phyloP scores from a whole-genome alignment of 78 protist species.

The Parvularia atlantis region DNA sequence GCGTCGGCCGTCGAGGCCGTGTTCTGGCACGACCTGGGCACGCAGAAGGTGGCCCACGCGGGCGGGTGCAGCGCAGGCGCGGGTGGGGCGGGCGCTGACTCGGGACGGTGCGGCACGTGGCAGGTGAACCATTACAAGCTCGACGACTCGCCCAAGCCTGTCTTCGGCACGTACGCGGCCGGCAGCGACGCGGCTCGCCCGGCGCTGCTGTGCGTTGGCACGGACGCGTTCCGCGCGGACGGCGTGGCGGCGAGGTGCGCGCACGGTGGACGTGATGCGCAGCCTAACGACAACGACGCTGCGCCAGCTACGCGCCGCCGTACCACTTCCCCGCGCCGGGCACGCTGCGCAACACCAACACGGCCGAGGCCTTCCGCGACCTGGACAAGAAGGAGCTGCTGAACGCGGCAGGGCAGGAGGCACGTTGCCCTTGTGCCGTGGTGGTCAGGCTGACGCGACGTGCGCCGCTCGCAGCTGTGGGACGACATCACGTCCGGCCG shows the following conservation, averaged over 20 bases:
- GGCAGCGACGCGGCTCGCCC: background rate
- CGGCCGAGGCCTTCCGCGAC: background rate
- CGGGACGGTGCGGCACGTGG: too few relatives aligned
- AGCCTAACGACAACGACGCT: background rate
- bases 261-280: background rate
- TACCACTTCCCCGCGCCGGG: conserved; percentile 11
- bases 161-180: background rate
- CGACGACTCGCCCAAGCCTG: background rate
- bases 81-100: too few relatives aligned
- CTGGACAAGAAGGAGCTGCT: conserved; percentile 9
- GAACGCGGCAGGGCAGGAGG: background rate
- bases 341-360: background rate
- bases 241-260: background rate
- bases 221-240: background rate
- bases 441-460: background rate
- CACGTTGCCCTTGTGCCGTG: background rate
- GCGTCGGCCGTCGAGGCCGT: background rate
- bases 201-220: too few relatives aligned
- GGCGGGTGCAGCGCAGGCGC: too few relatives aligned
- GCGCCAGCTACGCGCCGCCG: background rate
- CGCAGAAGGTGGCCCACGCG: background rate
- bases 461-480: conserved; percentile 2
- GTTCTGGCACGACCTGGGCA: background rate
- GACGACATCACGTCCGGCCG: conserved; percentile 48
- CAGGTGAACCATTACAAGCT: background rate